Evolutionary conservation across 805 yeast genomes (phyloP), one percentile per base, ranked within the genome.

Genomic region (Yamadazyma scolyti): DNA sequence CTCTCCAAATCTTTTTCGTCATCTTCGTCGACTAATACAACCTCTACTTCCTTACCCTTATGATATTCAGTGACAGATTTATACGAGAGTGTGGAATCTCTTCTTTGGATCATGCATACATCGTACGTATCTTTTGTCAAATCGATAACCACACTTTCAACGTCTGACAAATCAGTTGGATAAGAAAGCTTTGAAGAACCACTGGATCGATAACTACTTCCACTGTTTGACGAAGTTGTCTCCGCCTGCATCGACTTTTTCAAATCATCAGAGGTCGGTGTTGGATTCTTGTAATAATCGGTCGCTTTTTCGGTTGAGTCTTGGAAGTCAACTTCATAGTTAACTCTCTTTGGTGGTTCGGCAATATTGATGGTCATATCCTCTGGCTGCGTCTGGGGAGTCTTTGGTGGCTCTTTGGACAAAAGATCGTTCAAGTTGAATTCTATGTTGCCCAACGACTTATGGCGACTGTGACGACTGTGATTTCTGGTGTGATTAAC

Each of bases 21-120:
- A 5, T 60, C 65, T 16, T 58, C 65, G 8, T 65, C 71, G 4
- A 66, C 70, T 23, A 65, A 41, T 2, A 66, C 71, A 5, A 66
- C 69, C 33, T 66, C 72, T 0, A 65, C 61, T 9, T 56, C 54
- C 34, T 53, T 58, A 3, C 71, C 72, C 15, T 56, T 57, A 15
- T 44, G 54, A 4, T 54, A 50, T 29, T 66, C 71, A 2, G 62
- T 65, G 2, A 61, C 60, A 1, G 71, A 65, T 36, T 40, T 52
- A 39, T 65, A 66, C 1, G 71, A 61, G 5, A 42, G 48, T 1
- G 54, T 47, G 4, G 70, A 58, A 33, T 61, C 50, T 9, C 51
- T 45, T 25, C 72, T 44, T 36, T 56, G 54, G 5, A 66, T 44
- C 43, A 56, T 48, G 40, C 61, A 60, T 8, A 64, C 48, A 29